Evolutionary conservation across 495 filamentous ascomycete species (phyloP).

Genomic region (Trichoderma virens): DNA sequence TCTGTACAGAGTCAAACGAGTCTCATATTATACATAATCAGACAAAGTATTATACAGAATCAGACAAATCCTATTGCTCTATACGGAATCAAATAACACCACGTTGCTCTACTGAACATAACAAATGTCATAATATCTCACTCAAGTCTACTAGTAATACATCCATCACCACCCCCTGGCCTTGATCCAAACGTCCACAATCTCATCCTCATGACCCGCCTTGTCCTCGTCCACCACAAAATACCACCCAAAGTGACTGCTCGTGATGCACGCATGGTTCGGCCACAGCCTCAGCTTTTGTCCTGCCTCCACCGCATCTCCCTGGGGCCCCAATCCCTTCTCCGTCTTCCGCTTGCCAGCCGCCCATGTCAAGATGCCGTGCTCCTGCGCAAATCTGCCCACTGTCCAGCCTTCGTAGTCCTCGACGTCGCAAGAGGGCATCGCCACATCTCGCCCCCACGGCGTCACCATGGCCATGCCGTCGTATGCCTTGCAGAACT

Average conservation of each 20-base stretch:
- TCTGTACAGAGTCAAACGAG: no score
- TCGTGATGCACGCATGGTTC: conserved; percentile 79
- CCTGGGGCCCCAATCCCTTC: conserved; percentile 15
- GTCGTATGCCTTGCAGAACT: conserved; percentile 59
- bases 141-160: background rate
- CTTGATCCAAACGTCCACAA: conserved; percentile 64
- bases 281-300: conserved; percentile 67
- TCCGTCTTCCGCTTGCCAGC: conserved; percentile 24
- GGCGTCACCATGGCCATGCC: conserved; percentile 68
- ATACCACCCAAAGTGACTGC: conserved; percentile 66
- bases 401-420: conserved; percentile 52
- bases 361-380: conserved; percentile 51
- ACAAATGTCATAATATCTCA: no score
- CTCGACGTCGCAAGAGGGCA: conserved; percentile 28
- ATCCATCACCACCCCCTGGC: conserved; percentile 47
- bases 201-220: conserved; percentile 42
- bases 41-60: no score
- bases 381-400: conserved; percentile 56
- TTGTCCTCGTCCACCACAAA: conserved; percentile 61
- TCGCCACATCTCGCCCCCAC: conserved; percentile 36
- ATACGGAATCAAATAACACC: no score
- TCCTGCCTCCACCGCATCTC: conserved; percentile 51
- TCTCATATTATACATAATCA: no score
- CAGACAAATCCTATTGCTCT: no score
- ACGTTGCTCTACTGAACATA: no score